phyloP scores from a whole-genome alignment of 805 yeast genomes.

The Ogataea ramenticola region DNA sequence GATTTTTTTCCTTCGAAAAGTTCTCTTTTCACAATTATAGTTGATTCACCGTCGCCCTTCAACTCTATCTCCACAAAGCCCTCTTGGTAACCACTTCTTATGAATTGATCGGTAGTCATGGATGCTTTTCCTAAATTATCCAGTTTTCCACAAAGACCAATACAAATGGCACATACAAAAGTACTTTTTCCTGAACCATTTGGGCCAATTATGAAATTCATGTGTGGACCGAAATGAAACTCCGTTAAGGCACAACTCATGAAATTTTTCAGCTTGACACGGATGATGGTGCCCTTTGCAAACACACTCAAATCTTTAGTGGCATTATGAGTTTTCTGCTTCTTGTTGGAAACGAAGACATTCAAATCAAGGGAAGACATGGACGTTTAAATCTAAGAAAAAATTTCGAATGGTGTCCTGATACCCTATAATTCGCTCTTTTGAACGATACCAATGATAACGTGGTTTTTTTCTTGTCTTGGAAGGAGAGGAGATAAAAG shows the following conservation, averaged over 20 bases:
- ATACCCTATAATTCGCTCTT: not conserved
- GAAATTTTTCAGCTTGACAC: constrained; percentile 51
- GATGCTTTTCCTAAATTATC: constrained; percentile 65
- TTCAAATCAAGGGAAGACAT: not conserved
- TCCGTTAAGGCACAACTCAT: constrained; percentile 65
- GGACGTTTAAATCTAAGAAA: too few relatives aligned
- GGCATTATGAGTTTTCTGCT: constrained; percentile 7
- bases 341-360: constrained; percentile 5
- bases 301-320: constrained; percentile 22
- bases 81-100: constrained; percentile 53
- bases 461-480: too few relatives aligned
- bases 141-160: constrained; percentile 79
- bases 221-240: constrained; percentile 69
- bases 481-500: too few relatives aligned
- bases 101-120: constrained; percentile 54
- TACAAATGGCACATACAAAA: constrained; percentile 84
- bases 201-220: constrained; percentile 92
- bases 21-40: constrained; percentile 36
- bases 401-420: not conserved
- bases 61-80: constrained; percentile 46
- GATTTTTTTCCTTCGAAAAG: constrained; percentile 38
- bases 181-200: constrained; percentile 96
- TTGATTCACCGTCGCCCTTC: constrained; percentile 28
- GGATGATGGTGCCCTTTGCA: constrained; percentile 39
- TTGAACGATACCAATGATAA: too few relatives aligned